These are phyloP conservation scores for Solanum boliviense DNA, from an alignment of 257 asterid genomes.

Conservation along the genomic window DNA sequence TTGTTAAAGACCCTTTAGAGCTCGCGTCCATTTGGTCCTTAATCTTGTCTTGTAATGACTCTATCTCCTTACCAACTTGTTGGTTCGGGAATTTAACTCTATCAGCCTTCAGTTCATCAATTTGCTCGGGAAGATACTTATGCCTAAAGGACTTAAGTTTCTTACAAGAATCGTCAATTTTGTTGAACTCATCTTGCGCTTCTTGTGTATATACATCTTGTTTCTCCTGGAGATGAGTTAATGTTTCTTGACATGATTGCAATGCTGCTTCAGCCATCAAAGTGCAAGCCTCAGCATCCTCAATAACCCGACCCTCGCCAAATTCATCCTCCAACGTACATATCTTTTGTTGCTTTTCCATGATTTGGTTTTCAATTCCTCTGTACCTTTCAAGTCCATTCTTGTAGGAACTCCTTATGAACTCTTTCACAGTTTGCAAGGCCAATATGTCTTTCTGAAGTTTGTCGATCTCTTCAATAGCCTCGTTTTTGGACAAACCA, in stretches of 20 bases:
- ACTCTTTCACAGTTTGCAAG: slow-evolving; percentile 77
- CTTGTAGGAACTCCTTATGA: slow-evolving; percentile 76
- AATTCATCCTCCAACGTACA: slow-evolving; percentile 60
- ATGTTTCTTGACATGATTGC: slow-evolving; percentile 62
- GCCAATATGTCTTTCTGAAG: slow-evolving; percentile 70
- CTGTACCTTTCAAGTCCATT: slow-evolving; percentile 55
- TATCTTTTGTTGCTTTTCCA: slow-evolving; percentile 65
- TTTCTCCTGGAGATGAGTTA: slow-evolving; percentile 46
- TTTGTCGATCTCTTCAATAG: slow-evolving; percentile 58
- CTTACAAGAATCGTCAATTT: slow-evolving; percentile 44
- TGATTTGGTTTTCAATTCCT: slow-evolving; percentile 68
- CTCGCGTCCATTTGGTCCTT: slow-evolving; percentile 13
- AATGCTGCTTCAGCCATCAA: slow-evolving; percentile 89
- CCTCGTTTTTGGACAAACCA: slow-evolving; percentile 41
- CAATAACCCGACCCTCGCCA: slow-evolving; percentile 41
- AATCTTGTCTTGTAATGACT: slow-evolving; percentile 7
- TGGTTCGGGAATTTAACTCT: background rate
- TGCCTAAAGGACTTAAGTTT: slow-evolving; percentile 25
- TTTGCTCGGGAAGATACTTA: slow-evolving; percentile 11
- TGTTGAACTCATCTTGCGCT: slow-evolving; percentile 46
- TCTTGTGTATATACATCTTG: slow-evolving; percentile 39
- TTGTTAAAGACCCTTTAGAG: slow-evolving; percentile 27
- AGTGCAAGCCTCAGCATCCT: slow-evolving; percentile 69
- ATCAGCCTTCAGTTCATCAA: slow-evolving; percentile 6
- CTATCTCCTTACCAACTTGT: slow-evolving; percentile 7